phyloP scores from a whole-genome alignment of 2,329 filamentous ascomycete genomes.

The Exserohilum rostratum region DNA sequence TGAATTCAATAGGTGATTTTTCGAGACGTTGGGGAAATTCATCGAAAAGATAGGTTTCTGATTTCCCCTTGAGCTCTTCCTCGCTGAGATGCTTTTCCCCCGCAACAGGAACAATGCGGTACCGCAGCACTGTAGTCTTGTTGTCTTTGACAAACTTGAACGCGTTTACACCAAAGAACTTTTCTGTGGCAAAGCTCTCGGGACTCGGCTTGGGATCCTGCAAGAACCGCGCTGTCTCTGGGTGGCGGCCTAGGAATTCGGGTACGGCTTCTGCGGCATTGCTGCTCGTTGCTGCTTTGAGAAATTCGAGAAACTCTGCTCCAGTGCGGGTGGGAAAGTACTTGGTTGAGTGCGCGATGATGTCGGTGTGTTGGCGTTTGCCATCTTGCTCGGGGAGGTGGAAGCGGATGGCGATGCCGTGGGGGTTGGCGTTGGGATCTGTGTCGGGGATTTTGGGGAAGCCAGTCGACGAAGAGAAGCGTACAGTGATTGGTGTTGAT shows the following conservation, averaged over 20 bases:
- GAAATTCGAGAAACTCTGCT: slow-evolving; percentile 59
- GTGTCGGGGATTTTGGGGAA: slow-evolving; percentile 59
- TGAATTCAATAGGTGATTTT: slow-evolving; percentile 52
- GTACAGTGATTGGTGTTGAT: slow-evolving; percentile 55
- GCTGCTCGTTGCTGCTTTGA: slow-evolving; percentile 50
- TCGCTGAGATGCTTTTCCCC: slow-evolving; percentile 51
- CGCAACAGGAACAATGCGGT: slow-evolving; percentile 55
- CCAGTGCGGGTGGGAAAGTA: slow-evolving; percentile 61
- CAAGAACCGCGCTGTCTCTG: slow-evolving; percentile 57
- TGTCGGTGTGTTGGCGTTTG: slow-evolving; percentile 60
- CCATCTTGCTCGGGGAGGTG: slow-evolving; percentile 52
- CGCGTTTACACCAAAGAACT: slow-evolving; percentile 58
- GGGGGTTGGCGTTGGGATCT: slow-evolving; percentile 56
- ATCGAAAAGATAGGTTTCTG: slow-evolving; percentile 56
- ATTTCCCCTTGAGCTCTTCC: slow-evolving; percentile 48
- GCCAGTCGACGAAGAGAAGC: slow-evolving; percentile 61
- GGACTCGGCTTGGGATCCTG: slow-evolving; percentile 58
- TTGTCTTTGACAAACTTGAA: slow-evolving; percentile 55
- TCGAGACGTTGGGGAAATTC: slow-evolving; percentile 52
- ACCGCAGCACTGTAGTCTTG: slow-evolving; percentile 56
- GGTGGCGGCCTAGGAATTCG: slow-evolving; percentile 54
- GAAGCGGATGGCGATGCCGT: slow-evolving; percentile 57
- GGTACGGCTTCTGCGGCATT: slow-evolving; percentile 42
- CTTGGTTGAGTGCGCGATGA: slow-evolving; percentile 60
- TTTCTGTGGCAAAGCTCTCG: slow-evolving; percentile 56